Base-by-base conservation (phyloP, 2,329 filamentous ascomycete genomes). In the Tolypocladium tundrense region DNA sequence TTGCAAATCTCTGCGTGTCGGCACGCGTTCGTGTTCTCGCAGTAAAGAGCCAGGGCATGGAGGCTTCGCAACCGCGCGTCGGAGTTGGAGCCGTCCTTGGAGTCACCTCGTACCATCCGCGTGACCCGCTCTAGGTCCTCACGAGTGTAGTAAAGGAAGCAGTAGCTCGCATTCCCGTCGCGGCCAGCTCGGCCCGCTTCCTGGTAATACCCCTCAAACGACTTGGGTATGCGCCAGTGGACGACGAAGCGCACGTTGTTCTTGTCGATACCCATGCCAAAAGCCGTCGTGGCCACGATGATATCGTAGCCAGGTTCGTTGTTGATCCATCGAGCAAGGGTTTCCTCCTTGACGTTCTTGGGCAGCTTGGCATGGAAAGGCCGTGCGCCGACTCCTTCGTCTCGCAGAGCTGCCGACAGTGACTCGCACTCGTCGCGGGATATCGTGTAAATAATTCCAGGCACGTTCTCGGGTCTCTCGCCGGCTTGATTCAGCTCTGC, bases 191-290 rank as follows among this genome's bases (percentile, higher is more conserved):
- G 88, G 0, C 93, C 93, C 2, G 91, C 92, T 78, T 97, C 93
- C 73, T 97, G 93, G 67, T 97, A 96, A 69, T 94, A 97, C 1
- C 92, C 91, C 70, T 97, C 93, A 69, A 97, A 96, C 3, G 88
- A 94, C 68, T 96, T 95, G 11, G 93, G 90, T 11, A 96, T 81
- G 59, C 91, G 88, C 91, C 93, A 97, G 72, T 97, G 93, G 1
- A 94, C 86, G 1, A 97, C 92, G 66, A 97, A 97, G 3, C 93
- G 88, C 13, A 97, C 93, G 65, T 96, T 88, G 56, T 94, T 86
- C 72, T 97, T 97, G 72, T 97, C 92, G 62, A 97, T 97, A 33
- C 93, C 93, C 93, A 97, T 97, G 2, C 93, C 93, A 67, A 97
- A 97, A 0, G 93, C 93, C 1, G 91, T 97, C 0, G 93, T 97